Evolutionary conservation across 805 yeast genomes (phyloP).

Genomic region (Candida broadrunensis): DNA sequence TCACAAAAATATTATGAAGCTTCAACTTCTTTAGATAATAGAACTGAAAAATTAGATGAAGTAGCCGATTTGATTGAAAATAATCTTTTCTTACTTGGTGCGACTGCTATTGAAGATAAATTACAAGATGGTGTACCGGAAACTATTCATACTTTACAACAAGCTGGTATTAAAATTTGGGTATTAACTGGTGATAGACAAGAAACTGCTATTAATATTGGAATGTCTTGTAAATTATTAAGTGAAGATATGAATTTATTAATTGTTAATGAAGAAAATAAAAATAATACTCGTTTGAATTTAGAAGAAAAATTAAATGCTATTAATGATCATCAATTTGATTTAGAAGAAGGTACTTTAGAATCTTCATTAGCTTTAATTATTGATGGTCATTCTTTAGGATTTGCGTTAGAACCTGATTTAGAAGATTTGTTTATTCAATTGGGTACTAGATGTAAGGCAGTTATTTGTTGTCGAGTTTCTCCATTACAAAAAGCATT

Average conservation of each 20-base stretch:
- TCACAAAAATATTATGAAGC: constrained; percentile 66
- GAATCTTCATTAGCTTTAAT: constrained; percentile 78
- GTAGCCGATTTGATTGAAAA: constrained; percentile 88
- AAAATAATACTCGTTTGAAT: constrained; percentile 73
- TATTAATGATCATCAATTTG: constrained; percentile 61
- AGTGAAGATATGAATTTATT: constrained; percentile 95
- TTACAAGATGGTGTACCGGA: constrained; percentile 98
- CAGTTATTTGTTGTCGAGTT: constrained; percentile 97
- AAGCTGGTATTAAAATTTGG: constrained; percentile 97
- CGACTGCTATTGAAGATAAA: constrained; percentile 98
- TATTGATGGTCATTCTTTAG: constrained; percentile 91
- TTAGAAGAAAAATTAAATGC: constrained; percentile 74
- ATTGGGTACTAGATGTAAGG: constrained; percentile 83
- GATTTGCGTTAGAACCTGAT: constrained; percentile 78
- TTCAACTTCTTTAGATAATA: constrained; percentile 71
- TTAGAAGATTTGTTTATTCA: constrained; percentile 75
- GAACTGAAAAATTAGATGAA: constrained; percentile 74
- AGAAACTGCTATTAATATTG: constrained; percentile 97
- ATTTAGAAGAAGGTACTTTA: constrained; percentile 55
- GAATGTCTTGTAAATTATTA: constrained; percentile 92
- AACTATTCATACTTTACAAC: constrained; percentile 90
- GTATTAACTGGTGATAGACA: constrained; percentile 98
- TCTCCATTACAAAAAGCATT: constrained; percentile 96
- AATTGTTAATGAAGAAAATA: constrained; percentile 81
- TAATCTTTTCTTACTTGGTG: constrained; percentile 80